Base-by-base conservation (phyloP, 1,284 basidiomycete genomes). In the Puccinia coronata region DNA sequence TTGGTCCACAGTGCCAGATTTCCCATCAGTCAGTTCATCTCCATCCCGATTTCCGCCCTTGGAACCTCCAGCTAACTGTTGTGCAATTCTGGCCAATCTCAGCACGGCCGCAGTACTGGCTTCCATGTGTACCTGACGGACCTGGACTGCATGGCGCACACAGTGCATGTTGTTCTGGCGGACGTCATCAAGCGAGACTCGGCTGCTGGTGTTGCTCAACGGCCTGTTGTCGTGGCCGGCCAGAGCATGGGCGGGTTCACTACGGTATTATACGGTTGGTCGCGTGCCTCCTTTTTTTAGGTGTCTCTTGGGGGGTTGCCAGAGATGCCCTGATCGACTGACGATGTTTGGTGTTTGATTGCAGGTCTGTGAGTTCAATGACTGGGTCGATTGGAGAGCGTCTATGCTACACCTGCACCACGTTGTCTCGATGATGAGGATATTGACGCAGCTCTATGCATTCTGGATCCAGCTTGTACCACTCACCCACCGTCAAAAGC, bases 81-180 rank as follows among this genome's bases (percentile, higher is more conserved):
- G 23, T 16, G 25, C 9, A 65, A 61, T 49, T 43, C 51, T 31
- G 8, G 23, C 28, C 23, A n/a, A 72, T 57, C 36, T 25, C 31
- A 80, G 78, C 79, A 81, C 34, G 79, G 79, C 20, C 70, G 79
- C n/a, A 74, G 70, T 67, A 81, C 79, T 39, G 79, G 79, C 49
- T 65, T 81, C 36, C 79, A 81, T 67, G 55, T 28, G 18, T 49
- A 81, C 51, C 41, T 81, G 12, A 25, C 55, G 20, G 63, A 81
- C 49, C 31, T 81, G 31, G 57, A 81, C 39, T 70, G 36, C 65
- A n/a, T 81, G 72, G 79, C 69, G 9, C 70, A 74, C 39, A 59
- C 79, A 14, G 49, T 74, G 23, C 79, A 81, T 65, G 61, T 67
- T 6, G 70, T 81, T 36, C 36, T 74, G 28, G 59, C 49, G 16